Evolutionary conservation across 208 protist species (phyloP).

Genomic region (Vickermania spadyakhi): DNA sequence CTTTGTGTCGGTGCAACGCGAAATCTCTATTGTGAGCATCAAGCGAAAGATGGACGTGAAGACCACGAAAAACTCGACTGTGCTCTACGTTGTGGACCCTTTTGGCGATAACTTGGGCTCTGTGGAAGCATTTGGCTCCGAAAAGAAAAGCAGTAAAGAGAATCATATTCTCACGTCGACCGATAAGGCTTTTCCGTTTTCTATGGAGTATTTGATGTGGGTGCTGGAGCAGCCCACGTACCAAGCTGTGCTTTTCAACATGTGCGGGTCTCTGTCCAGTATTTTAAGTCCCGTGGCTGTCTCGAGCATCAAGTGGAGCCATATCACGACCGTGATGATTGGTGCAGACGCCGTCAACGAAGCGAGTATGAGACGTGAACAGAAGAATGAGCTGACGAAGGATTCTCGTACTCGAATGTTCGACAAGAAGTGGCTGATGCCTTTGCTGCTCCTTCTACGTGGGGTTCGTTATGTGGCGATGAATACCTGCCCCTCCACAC

Average conservation of each 20-base stretch:
- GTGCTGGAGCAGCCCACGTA: conserved; percentile 15
- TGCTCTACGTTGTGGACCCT: conserved; percentile 46
- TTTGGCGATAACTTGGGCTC: conserved; percentile 45
- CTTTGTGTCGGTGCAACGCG: conserved; percentile 44
- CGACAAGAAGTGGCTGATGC: conserved; percentile 23
- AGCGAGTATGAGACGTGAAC: conserved; percentile 42
- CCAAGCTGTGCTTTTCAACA: conserved; percentile 17
- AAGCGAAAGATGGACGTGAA: conserved; percentile 16
- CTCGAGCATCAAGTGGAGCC: conserved; percentile 25
- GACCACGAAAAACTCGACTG: conserved; percentile 7
- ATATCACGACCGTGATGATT: conserved; percentile 35
- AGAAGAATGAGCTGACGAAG: conserved; percentile 23
- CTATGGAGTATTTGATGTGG: conserved; percentile 26
- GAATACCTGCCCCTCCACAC: conserved; percentile 31
- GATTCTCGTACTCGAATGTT: conserved; percentile 4
- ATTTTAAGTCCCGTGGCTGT: conserved; percentile 24
- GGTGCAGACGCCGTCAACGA: conserved; percentile 30
- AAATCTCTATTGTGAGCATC: conserved; percentile 36
- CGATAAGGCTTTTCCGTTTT: conserved; percentile 18
- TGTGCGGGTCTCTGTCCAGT: conserved; percentile 32
- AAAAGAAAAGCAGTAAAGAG: conserved; percentile 19
- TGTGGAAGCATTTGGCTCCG: conserved; percentile 10
- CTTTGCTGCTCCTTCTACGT: conserved; percentile 52
- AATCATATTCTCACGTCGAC: conserved; percentile 29
- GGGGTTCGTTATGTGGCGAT: conserved; percentile 44